A percentile compares a stretch with the other conserved stretches of the same genome.
Evolutionary conservation across 2,329 filamentous ascomycete species (phyloP).

Genomic region (Colletotrichum orbiculare): DNA sequence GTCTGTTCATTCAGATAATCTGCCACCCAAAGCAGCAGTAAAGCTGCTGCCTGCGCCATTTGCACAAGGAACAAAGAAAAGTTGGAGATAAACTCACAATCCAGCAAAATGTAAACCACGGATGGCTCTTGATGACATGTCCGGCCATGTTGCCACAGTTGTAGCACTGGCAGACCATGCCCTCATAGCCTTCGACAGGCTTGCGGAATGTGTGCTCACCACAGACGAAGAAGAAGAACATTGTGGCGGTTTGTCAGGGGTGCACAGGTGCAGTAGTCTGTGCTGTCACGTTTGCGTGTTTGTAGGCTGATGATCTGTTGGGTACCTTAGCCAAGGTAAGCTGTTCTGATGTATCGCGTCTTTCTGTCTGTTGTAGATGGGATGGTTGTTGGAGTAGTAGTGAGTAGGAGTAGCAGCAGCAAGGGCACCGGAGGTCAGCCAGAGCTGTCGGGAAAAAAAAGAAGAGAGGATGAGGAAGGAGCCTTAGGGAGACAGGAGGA

Average conservation of each 20-base stretch:
- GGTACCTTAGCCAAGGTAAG: not conserved
- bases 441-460: too few species aligned
- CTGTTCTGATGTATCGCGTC: too few species aligned
- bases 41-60: too few species aligned
- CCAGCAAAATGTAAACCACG: slow-evolving; percentile 86
- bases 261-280: slow-evolving; percentile 21
- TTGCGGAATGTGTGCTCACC: slow-evolving; percentile 71
- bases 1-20: not conserved
- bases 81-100: slow-evolving; percentile 58
- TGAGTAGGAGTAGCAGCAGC: too few species aligned
- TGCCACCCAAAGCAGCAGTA: too few species aligned
- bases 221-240: slow-evolving; percentile 73
- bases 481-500: slow-evolving; percentile 10
- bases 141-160: slow-evolving; percentile 75
- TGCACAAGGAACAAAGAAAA: not conserved
- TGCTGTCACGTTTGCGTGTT: not conserved
- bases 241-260: slow-evolving; percentile 41
- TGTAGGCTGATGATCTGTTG: not conserved
- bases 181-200: slow-evolving; percentile 70
- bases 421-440: too few species aligned
- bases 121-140: slow-evolving; percentile 70
- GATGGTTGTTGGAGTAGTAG: too few species aligned
- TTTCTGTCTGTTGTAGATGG: too few species aligned
- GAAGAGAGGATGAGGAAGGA: not conserved
- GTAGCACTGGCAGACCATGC: slow-evolving; percentile 70